Base-by-base conservation (phyloP, 2,329 filamentous ascomycete species). In the Pezicula rhizophila region DNA sequence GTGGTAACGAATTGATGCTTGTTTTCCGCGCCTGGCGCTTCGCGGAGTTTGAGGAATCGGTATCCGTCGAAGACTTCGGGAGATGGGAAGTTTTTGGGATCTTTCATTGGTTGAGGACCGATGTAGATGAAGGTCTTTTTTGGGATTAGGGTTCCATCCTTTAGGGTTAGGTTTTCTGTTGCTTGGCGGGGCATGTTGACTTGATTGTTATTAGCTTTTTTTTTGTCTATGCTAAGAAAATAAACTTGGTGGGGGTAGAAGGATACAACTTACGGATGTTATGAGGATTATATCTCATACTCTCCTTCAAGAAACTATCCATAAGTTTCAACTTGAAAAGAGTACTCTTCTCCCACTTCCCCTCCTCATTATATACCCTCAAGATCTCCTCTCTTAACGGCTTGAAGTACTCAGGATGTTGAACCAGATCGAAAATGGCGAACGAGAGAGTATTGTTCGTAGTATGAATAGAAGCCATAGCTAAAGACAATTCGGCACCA, bases 391-490 rank as follows among this genome's bases (percentile, higher is more conserved):
- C 39, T 12, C 52, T 45, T 7, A 52, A 44, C 18, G 37, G 23
- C 6, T 43, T 47, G 14, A 54, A 48, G n/a, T 75, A 66, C 17
- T 79, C 70, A 0, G 75, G 76, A 17, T 66, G 55, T 7, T 71
- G 68, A 0, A 72, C 71, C 6, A 82, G 59, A 45, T 75, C 72
- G 57, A 76, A 79, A 42, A 82, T 69, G 56, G 73, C 50, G 69
- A 78, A 63, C 3, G 72, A 75, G 0, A 70, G 55, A 1, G 70
- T 66, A 23, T 72, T 54, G 0, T 70, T 71, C 1, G 73, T 77
- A 0, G 74, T 76, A 50, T 77, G 74, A 35, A 78, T 76, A 4
- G 74, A 70, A 0, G 74, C 74, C 46, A 77, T 72, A 35, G 65
- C 20, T n/a, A 71, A 50, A 15, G 58, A 57, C 12, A 72, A 57